Conservation (phyloP, 2,329 filamentous ascomycete genomes). For the Ophiostoma fasciatum region DNA sequence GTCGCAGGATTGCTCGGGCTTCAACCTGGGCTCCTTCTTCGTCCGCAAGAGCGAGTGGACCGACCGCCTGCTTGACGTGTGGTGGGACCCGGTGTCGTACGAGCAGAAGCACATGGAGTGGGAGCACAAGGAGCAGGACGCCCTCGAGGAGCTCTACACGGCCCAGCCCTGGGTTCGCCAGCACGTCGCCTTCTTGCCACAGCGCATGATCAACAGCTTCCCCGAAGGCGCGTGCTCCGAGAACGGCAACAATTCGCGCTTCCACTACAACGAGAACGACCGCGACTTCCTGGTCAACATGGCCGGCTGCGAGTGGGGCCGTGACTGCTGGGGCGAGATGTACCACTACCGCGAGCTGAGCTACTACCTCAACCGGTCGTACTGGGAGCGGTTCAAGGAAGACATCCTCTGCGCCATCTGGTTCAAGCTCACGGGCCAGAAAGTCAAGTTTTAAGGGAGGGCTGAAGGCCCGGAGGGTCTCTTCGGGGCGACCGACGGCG, state of each 20-base stretch:
- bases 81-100: constrained; percentile 97
- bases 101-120: constrained; percentile 98
- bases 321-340: constrained; percentile 97
- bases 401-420: constrained; percentile 45
- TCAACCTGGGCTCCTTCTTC: constrained; percentile 96
- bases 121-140: constrained; percentile 98
- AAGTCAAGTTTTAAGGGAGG: constrained; percentile 35
- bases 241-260: constrained; percentile 54
- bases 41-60: constrained; percentile 75
- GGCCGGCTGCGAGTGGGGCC: constrained; percentile 93
- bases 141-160: constrained; percentile 79
- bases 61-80: constrained; percentile 80
- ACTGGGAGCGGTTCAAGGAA: constrained; percentile 65
- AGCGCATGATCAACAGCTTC: constrained; percentile 90
- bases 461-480: too few relatives aligned
- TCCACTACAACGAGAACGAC: constrained; percentile 77
- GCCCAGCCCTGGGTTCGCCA: constrained; percentile 87
- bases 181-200: constrained; percentile 76
- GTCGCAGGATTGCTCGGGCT: constrained; percentile 86
- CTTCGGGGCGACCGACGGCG: too few relatives aligned
- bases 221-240: constrained; percentile 78
- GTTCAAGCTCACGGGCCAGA: constrained; percentile 48
- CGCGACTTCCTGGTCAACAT: constrained; percentile 95
- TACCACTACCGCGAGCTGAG: constrained; percentile 87
- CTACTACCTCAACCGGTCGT: constrained; percentile 72